These are phyloP conservation scores for Epicoccum sorghinum DNA, from an alignment of 2,329 filamentous ascomycete species.

Conservation along the genomic window DNA sequence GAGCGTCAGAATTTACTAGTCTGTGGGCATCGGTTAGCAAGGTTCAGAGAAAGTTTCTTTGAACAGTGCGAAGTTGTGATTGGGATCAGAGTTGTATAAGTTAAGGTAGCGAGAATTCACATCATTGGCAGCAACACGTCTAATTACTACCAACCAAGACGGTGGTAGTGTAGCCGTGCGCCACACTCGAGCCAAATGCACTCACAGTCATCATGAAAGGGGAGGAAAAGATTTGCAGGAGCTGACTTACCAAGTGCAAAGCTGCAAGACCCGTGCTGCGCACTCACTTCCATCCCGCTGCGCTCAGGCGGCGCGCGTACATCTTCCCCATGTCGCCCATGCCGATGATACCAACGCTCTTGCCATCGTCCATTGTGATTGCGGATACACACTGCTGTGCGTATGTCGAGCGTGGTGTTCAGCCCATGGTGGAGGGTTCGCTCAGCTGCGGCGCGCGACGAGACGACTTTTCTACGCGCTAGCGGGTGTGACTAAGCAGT, in stretches of 20 bases:
- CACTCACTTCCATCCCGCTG: conserved; percentile 94
- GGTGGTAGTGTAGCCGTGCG: conserved; percentile 67
- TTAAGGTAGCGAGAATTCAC: conserved; percentile 99
- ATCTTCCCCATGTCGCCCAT: conserved; percentile 99
- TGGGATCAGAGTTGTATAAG: conserved; percentile 79
- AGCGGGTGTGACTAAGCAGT: conserved; percentile 19
- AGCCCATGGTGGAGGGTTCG: conserved; percentile 34
- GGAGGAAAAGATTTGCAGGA: conserved; percentile 14
- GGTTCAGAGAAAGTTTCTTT: conserved; percentile 20
- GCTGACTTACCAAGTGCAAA: conserved; percentile 35
- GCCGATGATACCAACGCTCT: conserved; percentile 90
- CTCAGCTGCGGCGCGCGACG: conserved; percentile 19
- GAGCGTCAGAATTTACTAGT: conserved; percentile 31
- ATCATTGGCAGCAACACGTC: conserved; percentile 84
- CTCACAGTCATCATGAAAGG: conserved; percentile 94
- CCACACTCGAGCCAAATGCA: conserved; percentile 99
- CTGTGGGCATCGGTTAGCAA: conserved; percentile 46
- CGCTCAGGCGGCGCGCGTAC: conserved; percentile 88
- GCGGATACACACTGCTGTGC: conserved; percentile 30
- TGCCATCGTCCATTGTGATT: conserved; percentile 63
- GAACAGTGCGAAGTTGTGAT: conserved; percentile 27
- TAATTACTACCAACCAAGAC: conserved; percentile 72
- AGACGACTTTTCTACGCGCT: conserved; percentile 27
- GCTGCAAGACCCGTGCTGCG: conserved; percentile 25
- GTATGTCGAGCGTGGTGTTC: conserved; percentile 32